Base-by-base conservation (phyloP, 164 flowering plant species). In the Amborella trichopoda region DNA sequence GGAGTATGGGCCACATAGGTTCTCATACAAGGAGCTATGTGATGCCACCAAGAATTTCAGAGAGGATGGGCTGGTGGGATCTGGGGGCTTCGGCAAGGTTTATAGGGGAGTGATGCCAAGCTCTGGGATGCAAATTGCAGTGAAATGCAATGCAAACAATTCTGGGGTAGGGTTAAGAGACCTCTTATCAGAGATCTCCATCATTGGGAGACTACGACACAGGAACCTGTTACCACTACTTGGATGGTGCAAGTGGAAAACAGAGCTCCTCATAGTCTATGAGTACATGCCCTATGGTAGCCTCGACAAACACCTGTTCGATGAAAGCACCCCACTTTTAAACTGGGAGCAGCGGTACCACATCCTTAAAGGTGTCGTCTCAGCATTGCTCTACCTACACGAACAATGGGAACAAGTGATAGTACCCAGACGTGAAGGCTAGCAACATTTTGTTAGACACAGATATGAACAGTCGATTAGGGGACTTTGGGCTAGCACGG, bases 401-500 rank as follows among this genome's bases (percentile, higher is more conserved):
- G 63, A 70, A 20, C 88, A 81, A 0, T 83, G 85, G 81, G 85
- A 83, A 23, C 77, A 84, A 46, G 72, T 72, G 36, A 88, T 87
- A n/a, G 50, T 87, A 1, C 96, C 83, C 54, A 62, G 94, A 87
- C 55, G 74, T 83, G 3, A 83, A 83, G 48, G 64, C 94, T 2
- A 74, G 91, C 67, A 83, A 83, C 61, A 58, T 84, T 0, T 47
- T 81, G 39, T 24, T 87, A 23, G 96, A 81, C 40, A 16, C 62
- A 1, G 88, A 85, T 0, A 65, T 80, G 81, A 44, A 61, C 19
- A 88, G 68, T 2, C 37, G 86, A 37, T 55, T 88, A 2, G 95
- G 94, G 0, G 95, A 89, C 49, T 81, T 83, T 20, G 97, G 93
- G 2, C 60, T 86, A 0, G 94, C 94, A 0, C 77, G 77, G 67